Percentiles rank a stretch among this genome's conserved stretches.
Evolutionary conservation across 371 early-diverging fungal genomes (phyloP).

Genomic region (Entomophthora muscae): DNA sequence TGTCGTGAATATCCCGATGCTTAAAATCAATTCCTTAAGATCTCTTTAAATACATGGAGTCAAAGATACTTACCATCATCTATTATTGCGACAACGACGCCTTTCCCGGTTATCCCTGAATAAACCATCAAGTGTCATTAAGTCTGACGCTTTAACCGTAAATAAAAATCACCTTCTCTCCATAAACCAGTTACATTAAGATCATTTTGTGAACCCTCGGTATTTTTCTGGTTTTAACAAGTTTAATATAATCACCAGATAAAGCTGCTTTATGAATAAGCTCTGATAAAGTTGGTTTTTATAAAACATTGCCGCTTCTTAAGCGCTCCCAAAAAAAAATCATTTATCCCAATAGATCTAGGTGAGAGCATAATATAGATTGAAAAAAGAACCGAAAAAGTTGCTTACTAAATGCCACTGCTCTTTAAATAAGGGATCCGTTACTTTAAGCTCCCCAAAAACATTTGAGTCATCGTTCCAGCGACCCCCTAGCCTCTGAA

Average conservation of each 20-base stretch:
- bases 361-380: no score
- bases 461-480: neutral
- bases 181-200: conserved; percentile 86
- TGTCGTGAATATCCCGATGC: conserved; percentile 59
- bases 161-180: conserved; percentile 39
- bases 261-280: no score
- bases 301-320: no score
- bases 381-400: no score
- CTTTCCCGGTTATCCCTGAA: conserved; percentile 63
- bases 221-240: no score
- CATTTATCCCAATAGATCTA: no score
- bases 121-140: no score
- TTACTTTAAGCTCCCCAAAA: conserved; percentile 7
- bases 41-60: neutral
- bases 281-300: no score
- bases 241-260: no score
- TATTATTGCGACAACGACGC: conserved; percentile 71
- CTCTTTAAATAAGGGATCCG: conserved; percentile 56
- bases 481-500: neutral
- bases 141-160: neutral
- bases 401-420: conserved; percentile 82
- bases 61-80: conserved; percentile 75
- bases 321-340: no score
- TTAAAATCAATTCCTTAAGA: conserved; percentile 41
- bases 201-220: conserved; percentile 51